A percentile compares a stretch with the other conserved stretches of the same genome.
These are phyloP conservation scores for Dryas alaskensis DNA, from an alignment of 306 rosid genomes.

Conservation along the genomic window DNA sequence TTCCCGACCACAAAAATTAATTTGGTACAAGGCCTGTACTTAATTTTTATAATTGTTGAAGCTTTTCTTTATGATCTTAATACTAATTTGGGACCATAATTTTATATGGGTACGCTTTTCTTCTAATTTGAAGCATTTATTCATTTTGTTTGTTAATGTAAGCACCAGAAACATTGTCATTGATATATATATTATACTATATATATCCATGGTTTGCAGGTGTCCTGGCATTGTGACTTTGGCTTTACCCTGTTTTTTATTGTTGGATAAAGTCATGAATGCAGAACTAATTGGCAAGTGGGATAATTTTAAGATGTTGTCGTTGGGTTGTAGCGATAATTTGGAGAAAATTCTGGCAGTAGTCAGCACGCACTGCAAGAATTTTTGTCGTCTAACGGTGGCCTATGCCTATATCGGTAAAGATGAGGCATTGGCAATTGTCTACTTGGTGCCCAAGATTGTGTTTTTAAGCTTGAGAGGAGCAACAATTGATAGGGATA, in stretches of 20 bases:
- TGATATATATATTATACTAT: neutral
- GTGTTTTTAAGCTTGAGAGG: neutral
- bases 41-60: too few relatives aligned
- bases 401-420: neutral
- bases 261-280: neutral
- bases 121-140: too few relatives aligned
- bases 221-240: slow-evolving; percentile 2
- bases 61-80: too few relatives aligned
- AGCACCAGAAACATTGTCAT: neutral
- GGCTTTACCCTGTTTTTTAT: neutral
- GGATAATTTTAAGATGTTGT: neutral
- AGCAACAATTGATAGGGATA: neutral
- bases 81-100: too few relatives aligned
- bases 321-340: neutral
- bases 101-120: too few relatives aligned
- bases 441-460: neutral
- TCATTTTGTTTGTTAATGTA: too few relatives aligned
- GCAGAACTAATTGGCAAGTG: slow-evolving; percentile 10
- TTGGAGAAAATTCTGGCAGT: neutral
- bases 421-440: neutral
- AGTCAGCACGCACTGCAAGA: neutral
- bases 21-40: too few relatives aligned
- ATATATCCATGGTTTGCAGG: neutral
- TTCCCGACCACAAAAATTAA: too few relatives aligned
- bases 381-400: neutral